Evolutionary conservation across 2,329 filamentous ascomycete genomes (phyloP), one percentile per base, ranked within the genome.

Genomic region (Colletotrichum horii): DNA sequence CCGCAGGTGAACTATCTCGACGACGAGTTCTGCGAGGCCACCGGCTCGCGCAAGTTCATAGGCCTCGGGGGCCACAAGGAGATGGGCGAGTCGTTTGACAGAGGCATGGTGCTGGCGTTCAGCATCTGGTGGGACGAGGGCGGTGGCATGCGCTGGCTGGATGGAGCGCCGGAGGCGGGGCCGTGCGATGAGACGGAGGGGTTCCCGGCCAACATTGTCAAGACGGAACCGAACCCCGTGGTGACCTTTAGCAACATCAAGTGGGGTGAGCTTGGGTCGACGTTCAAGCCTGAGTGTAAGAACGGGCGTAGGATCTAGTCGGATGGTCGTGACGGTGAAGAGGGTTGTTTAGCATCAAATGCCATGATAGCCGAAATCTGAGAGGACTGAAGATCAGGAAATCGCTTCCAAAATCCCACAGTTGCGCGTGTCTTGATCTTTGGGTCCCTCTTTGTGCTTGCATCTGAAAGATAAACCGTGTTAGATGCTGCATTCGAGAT

Each of bases 241-340:
- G 89, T 92, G 6, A 87, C 83, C 2, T 92, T 91, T 79, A 89
- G 87, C 76, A 88, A 91, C 79, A 89, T 93, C 78, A 88, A 87
- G 79, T 91, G 89, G 86, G 91, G 91, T n/a, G 89, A 92, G 78
- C 89, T 93, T 79, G 89, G 87, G 6, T 89, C 89, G 22, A 92
- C 88, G 1, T 89, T 84, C 66, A 71, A 77, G 74, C 56, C 76
- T 2, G 30, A 76, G 64, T 79, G 73, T 43, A 70, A 74, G 67
- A 74, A 58, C n/a, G 75, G 67, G 58, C 70, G 43, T 1, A 69
- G 56, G 19, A 64, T 60, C 32, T 77, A 66, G 48, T 48, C 7
- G 16, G 9, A 6, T 9, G 16, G 34, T 9, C 5, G 9, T 58
- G 4, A 15, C 6, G 11, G 12, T 26, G 64, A 64, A 64, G 2